Conservation (phyloP, 2,329 filamentous ascomycete species). For the Aureobasidium pullulans region DNA sequence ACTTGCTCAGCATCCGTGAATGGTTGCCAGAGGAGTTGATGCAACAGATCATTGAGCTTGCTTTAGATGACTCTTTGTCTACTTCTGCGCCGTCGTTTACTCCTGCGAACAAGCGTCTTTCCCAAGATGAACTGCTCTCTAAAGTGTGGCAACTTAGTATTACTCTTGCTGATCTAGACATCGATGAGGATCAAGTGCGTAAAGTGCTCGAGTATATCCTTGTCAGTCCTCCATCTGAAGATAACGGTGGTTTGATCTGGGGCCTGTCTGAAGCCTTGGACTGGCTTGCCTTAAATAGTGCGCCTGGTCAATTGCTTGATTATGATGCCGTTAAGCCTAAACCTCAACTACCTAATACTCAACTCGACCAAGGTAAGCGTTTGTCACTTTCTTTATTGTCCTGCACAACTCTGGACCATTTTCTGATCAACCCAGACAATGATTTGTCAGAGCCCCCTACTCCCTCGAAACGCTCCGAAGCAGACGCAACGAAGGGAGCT, state of each 20-base stretch:
- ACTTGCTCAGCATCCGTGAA: constrained; percentile 61
- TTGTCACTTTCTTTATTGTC: background rate
- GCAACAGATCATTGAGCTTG: constrained; percentile 67
- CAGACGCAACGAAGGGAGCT: background rate
- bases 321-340: constrained; percentile 27
- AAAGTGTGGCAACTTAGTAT: constrained; percentile 80
- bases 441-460: background rate
- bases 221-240: constrained; percentile 52
- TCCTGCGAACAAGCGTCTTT: constrained; percentile 16
- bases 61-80: constrained; percentile 54
- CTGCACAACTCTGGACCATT: background rate
- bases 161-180: constrained; percentile 61
- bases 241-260: constrained; percentile 60
- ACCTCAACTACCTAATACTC: background rate
- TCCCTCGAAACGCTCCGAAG: background rate
- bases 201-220: constrained; percentile 60
- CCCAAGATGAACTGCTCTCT: constrained; percentile 71
- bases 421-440: constrained; percentile 11
- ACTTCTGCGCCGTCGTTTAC: constrained; percentile 25
- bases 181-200: constrained; percentile 56
- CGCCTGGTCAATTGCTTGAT: constrained; percentile 27
- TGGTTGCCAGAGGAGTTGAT: constrained; percentile 78
- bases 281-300: constrained; percentile 77
- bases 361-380: constrained; percentile 11
- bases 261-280: constrained; percentile 82